Evolutionary conservation across 2,329 filamentous ascomycete genomes (phyloP), one percentile per base, ranked within the genome.

Genomic region (Calonectria crousiana): DNA sequence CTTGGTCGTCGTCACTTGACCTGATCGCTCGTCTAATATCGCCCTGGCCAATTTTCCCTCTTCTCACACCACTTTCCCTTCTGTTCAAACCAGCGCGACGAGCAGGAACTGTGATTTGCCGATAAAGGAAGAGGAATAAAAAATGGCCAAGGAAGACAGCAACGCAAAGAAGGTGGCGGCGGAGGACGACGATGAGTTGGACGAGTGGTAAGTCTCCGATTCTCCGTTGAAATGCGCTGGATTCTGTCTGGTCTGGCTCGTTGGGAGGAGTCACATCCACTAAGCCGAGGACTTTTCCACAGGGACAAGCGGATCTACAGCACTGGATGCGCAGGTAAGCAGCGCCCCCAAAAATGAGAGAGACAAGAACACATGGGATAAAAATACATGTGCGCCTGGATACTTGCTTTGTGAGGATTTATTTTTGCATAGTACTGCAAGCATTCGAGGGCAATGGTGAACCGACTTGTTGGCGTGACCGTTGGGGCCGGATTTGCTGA

Each of bases 301-400:
- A 98, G 96, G 96, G 96, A 98, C 88, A 96, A 98, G 90, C 91
- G 97, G 83, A 98, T 98, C 85, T 98, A 95, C 88, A 98, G 95
- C 88, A 98, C 96, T 3, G 97, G 96, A 73, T 98, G 96, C 83
- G 92, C 95, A 85, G 93, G 96, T 98, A 87, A 82, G 87, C 75
- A 52, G 32, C 52, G 34, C 44, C 20, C 18, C 67, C 38, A 14
- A 41, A 38, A 51, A 52, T 18, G 30, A 36, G 23, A 28, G 49
- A 13, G 23, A 32, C 14, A 26, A 52, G 51, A 49, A n/a, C 32
- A 13, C 23, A 34, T 34, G 28, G 34, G 13, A 34, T 53, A 10
- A 23, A 53, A 10, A 32, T 20, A 1, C 47, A 49, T 9, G 14
- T 10, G 20, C 38, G 20, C 20, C 6, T 32, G 44, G 34, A 23